Evolutionary conservation across 176 grass and related monocot species (phyloP), one percentile per base, ranked within the genome.

Genomic region (Pontederia crassipes): DNA sequence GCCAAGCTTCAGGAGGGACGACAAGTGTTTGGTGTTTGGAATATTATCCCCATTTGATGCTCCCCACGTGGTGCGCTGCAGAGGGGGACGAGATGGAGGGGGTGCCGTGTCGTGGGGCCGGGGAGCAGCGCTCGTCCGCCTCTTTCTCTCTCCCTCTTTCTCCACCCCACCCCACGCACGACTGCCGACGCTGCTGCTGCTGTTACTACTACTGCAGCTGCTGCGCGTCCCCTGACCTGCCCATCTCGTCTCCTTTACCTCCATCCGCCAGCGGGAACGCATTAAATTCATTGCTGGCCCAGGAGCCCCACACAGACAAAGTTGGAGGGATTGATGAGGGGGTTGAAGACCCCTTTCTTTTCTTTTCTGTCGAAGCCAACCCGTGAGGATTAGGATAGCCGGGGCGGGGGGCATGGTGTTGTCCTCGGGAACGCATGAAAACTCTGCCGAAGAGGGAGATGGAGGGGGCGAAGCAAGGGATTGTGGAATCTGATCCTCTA

Each of bases 91-190:
- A 40, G 32, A 40, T 7, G 32, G 32, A 46, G 62, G 32, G 32
- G 62, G 62, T 65, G 62, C 62, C 62, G 62, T 65, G 62, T 65
- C 62, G 62, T 65, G 62, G 47, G 62, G 62, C 32, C 47, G 62
- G 62, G 62, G 62, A 65, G 50, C 62, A 65, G 62, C 47, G 27
- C 17, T 17, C 32, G 32, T 40, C 32, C 32, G 46, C 62, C 62
- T 27, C 17, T 50, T 28, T 46, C 24, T 24, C 47, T 65, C 47
- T 50, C 18, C 24, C 62, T 10, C 10, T 7, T n/a, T 2, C n/a
- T 7, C 51, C 11, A 5, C 13, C 13, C 2, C 5, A 14, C 12
- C 11, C 14, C 11, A 20, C 47, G 18, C 9, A 40, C 46, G 46
- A 45, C 48, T 10, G 50, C 47, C 26, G 11, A 51, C 11, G 18